A percentile compares a stretch with the other conserved stretches of the same genome.
These are phyloP conservation scores for Exophiala viscosa DNA, from an alignment of 2,329 filamentous ascomycete genomes.

Conservation along the genomic window DNA sequence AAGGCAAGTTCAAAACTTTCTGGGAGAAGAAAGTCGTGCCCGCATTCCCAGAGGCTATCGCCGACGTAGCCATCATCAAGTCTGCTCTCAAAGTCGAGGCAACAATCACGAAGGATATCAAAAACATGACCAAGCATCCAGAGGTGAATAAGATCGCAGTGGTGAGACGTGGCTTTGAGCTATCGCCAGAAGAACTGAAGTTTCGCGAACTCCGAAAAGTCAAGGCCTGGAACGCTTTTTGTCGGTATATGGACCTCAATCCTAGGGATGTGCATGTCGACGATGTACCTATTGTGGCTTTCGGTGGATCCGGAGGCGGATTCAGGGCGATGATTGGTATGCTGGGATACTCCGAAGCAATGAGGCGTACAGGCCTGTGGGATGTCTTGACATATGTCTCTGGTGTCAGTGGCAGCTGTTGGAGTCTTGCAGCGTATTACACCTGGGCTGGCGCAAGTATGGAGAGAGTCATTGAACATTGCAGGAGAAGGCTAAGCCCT, in stretches of 20 bases:
- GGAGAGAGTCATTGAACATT: constrained; percentile 15
- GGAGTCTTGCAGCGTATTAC: constrained; percentile 19
- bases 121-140: constrained; percentile 10
- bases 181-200: constrained; percentile 6
- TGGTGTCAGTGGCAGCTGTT: constrained; percentile 18
- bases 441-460: constrained; percentile 15
- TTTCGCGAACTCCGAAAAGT: constrained; percentile 9
- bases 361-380: constrained; percentile 17
- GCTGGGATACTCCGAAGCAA: constrained; percentile 15
- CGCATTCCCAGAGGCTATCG: constrained; percentile 18
- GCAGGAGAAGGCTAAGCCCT: constrained; percentile 13
- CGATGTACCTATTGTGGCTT: constrained; percentile 18
- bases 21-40: constrained; percentile 20
- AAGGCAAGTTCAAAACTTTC: constrained; percentile 17
- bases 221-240: constrained; percentile 11
- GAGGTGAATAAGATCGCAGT: constrained; percentile 9
- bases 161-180: constrained; percentile 10
- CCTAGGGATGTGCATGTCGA: constrained; percentile 11
- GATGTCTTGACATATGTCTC: constrained; percentile 16
- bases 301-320: constrained; percentile 15
- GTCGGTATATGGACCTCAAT: constrained; percentile 13
- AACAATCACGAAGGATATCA: constrained; percentile 12
- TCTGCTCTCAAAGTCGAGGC: constrained; percentile 15
- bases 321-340: constrained; percentile 19
- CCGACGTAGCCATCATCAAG: constrained; percentile 16